Evolutionary conservation across 106 monocot species (phyloP), one percentile per base, ranked within the genome.

Genomic region (Acorus gramineus): DNA sequence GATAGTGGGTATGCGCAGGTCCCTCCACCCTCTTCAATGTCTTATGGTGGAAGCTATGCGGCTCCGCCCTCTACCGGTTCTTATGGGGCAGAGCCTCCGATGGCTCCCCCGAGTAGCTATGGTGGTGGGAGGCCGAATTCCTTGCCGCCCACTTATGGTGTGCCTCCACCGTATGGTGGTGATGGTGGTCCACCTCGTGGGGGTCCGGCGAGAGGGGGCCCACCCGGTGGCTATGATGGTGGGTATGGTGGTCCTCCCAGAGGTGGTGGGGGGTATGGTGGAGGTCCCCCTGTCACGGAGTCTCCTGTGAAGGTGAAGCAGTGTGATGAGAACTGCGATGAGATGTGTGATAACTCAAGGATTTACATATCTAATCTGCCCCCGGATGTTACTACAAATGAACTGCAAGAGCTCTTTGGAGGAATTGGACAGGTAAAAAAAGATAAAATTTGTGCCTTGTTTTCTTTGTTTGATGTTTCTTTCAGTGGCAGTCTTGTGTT

Each of bases 361-460:
- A 98, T 98, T 55, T 98, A 98, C 55, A 92, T 98, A 52, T 91
- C 96, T 28, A 92, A 92, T 71, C 72, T 98, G 71, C 96, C 96
- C 8, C 81, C 85, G 46, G 96, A 98, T 88, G 88, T 98, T n/a
- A 85, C 85, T 47, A 71, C 50, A 58, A 85, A 91, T 13, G 96
- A 98, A 68, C 64, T 98, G 66, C 78, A 75, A 50, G 85, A 87
- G 11, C 88, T 98, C 69, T 98, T 98, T 81, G 96, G 96, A 62
- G 88, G 91, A 8, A 98, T 98, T 71, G 96, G 96, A 43, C 80
- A 76, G 88, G 96, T 98, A 81, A 55, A 55, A 3, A 28, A 28
- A 28, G n/a, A n/a, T n/a, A 28, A 28, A 28, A 28, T 0, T 28
- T 28, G 28, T 28, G 28, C 28, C 28, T 28, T 28, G 28, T 9